Percentiles rank a stretch among this genome's conserved stretches.
Conservation (phyloP, 306 rosid species). For the Cyamopsis tetragonoloba region DNA sequence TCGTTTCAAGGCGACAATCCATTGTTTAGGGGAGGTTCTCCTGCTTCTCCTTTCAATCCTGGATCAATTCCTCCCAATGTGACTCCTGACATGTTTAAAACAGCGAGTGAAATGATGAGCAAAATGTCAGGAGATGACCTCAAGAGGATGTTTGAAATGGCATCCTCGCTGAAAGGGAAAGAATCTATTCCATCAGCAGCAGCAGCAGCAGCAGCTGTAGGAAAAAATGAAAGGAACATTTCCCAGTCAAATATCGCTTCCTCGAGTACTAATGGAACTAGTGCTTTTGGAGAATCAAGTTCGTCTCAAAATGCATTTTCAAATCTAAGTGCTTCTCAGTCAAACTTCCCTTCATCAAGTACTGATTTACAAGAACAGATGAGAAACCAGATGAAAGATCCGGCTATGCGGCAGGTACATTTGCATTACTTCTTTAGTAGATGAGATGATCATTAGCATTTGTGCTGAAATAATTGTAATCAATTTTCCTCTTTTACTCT, state of each 20-base stretch:
- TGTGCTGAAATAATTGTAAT: slow-evolving; percentile 9
- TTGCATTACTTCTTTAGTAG: slow-evolving; percentile 16
- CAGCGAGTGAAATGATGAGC: slow-evolving; percentile 76
- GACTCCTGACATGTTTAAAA: slow-evolving; percentile 85
- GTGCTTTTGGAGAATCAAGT: slow-evolving; percentile 46
- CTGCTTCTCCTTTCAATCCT: slow-evolving; percentile 40
- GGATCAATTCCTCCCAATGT: slow-evolving; percentile 60
- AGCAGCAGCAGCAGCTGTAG: slow-evolving; percentile 31
- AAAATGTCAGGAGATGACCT: slow-evolving; percentile 82
- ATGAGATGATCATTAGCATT: background rate
- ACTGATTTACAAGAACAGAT: slow-evolving; percentile 86
- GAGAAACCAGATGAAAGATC: slow-evolving; percentile 96
- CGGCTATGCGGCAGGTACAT: slow-evolving; percentile 88
- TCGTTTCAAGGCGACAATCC: slow-evolving; percentile 60
- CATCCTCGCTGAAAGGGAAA: slow-evolving; percentile 62
- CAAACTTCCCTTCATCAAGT: slow-evolving; percentile 66
- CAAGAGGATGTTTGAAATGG: slow-evolving; percentile 83
- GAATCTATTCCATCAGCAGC: slow-evolving; percentile 42
- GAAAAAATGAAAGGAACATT: slow-evolving; percentile 33
- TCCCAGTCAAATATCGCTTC: slow-evolving; percentile 36
- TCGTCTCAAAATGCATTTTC: slow-evolving; percentile 39
- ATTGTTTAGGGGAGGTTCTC: slow-evolving; percentile 39
- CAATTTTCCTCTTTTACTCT: background rate
- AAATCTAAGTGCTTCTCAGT: slow-evolving; percentile 44
- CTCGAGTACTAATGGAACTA: slow-evolving; percentile 34